phyloP scores from a whole-genome alignment of 805 yeast species.

The Myxozyma nipponensis region DNA sequence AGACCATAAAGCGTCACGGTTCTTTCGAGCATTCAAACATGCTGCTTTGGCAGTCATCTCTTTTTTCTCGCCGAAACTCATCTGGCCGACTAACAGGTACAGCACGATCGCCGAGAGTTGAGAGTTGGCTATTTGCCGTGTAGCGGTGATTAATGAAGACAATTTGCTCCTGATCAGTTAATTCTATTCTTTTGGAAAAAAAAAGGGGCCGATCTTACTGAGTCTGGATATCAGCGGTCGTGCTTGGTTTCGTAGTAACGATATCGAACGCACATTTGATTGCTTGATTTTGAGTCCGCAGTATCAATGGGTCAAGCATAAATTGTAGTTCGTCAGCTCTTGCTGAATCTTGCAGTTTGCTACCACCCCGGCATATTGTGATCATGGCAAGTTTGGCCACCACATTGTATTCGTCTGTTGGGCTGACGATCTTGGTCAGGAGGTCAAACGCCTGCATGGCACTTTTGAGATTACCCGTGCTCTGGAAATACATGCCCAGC shows the following conservation, averaged over 20 bases:
- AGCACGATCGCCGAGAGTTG: slow-evolving; percentile 21
- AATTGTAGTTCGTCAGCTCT: slow-evolving; percentile 6
- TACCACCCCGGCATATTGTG: slow-evolving; percentile 3
- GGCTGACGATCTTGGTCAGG: background rate
- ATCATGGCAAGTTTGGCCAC: slow-evolving; percentile 11
- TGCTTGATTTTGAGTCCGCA: slow-evolving; percentile 1
- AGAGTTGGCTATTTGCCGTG: slow-evolving; percentile 13
- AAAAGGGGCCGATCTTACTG: slow-evolving; percentile 3
- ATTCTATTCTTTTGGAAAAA: background rate
- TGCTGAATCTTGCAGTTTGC: slow-evolving; percentile 1
- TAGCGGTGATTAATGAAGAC: slow-evolving; percentile 7
- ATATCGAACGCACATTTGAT: slow-evolving; percentile 17
- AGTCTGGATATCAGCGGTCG: background rate
- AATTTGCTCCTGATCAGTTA: slow-evolving; percentile 8
- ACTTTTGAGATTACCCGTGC: slow-evolving; percentile 18
- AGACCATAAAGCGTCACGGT: slow-evolving; percentile 24
- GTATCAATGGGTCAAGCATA: slow-evolving; percentile 4
- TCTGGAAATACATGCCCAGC: slow-evolving; percentile 23
- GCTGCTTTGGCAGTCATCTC: slow-evolving; percentile 15
- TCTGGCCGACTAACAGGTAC: slow-evolving; percentile 12
- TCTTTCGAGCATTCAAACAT: slow-evolving; percentile 12
- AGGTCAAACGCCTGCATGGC: slow-evolving; percentile 16
- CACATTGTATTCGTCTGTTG: slow-evolving; percentile 10
- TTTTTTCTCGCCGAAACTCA: slow-evolving; percentile 3
- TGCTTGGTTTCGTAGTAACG: background rate